A percentile compares a stretch with the other conserved stretches of the same genome.
Conservation (phyloP, 2,329 filamentous ascomycete species). For the Coniochaeta sp. region DNA sequence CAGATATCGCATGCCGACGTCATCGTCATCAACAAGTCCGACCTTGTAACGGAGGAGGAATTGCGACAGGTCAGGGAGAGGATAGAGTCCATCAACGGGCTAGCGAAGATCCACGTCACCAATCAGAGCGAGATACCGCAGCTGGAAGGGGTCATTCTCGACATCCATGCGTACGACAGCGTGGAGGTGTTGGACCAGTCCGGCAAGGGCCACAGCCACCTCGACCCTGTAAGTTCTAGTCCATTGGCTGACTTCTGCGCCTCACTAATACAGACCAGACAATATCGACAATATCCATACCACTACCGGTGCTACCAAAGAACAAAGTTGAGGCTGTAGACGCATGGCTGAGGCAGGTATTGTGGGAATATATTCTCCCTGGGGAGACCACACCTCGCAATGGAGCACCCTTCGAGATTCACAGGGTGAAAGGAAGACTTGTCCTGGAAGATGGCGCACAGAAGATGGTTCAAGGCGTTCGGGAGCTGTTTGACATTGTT, state of each 20-base stretch:
- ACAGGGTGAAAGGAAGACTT: conserved; percentile 79
- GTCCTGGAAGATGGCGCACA: conserved; percentile 55
- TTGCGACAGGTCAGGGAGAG: conserved; percentile 63
- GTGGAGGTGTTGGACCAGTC: conserved; percentile 66
- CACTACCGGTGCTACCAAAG: conserved; percentile 51
- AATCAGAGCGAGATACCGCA: conserved; percentile 71
- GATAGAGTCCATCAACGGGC: conserved; percentile 78
- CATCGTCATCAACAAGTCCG: conserved; percentile 87
- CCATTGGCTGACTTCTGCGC: conserved; percentile 4
- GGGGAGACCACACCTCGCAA: conserved; percentile 21
- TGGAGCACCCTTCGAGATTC: conserved; percentile 61
- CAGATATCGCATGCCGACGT: conserved; percentile 97
- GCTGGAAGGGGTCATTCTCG: conserved; percentile 79
- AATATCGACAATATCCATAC: conserved; percentile 75
- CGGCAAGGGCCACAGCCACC: conserved; percentile 77
- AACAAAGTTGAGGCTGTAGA: conserved; percentile 61
- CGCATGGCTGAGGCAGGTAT: conserved; percentile 70
- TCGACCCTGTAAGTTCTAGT: conserved; percentile 69
- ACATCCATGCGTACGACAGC: conserved; percentile 87
- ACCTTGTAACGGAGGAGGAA: conserved; percentile 67
- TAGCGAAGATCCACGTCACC: conserved; percentile 79
- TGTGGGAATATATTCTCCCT: conserved; percentile 73
- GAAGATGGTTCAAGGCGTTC: conserved; percentile 83
- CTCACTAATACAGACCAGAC: conserved; percentile 40
- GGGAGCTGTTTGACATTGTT: conserved; percentile 88